Base-by-base conservation (phyloP, 192 early-diverging fungal genomes). In the Phycomyces blakesleeanus region DNA sequence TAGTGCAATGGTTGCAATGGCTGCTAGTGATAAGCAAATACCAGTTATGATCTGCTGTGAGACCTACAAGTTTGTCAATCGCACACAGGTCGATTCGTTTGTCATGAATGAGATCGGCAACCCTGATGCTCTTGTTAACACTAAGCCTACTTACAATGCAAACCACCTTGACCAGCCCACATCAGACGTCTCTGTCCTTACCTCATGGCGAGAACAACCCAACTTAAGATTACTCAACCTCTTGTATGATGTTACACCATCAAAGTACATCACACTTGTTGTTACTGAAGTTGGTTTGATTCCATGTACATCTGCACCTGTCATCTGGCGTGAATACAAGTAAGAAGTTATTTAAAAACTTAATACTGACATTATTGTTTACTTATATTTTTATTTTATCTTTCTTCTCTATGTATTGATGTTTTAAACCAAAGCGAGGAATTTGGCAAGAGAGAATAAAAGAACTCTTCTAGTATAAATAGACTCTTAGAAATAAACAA, bases 41-140 rank as follows among this genome's bases (percentile, higher is more conserved):
- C 96, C 96, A 5, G 94, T 99, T 24, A 95, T 99, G 75, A 92
- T 93, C 3, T 82, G 89, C 54, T 94, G 94, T 71, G 96, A 97
- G 75, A 92, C 89, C 3, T 97, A 95, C 78, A 99, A 99, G 80
- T 98, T 99, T 65, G 87, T 86, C 59, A 92, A 96, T 47, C 80
- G 85, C 12, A 89, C 93, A 25, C 91, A 95, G 73, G 76, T 99
- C 20, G 97, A 99, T 76, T 93, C 95, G 15, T 90, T 97, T 65
- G 96, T 96, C 3, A 87, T 85, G 91, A 99, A 99, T 75, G 97
- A 99, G 73, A 85, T 96, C 61, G 94, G 82, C 16, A 83, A 93
- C 70, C 90, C 94, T 1, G 91, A 96, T 62, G 89, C 90, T 61
- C 73, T 97, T 15, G 89, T 93, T 26, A 81, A 82, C 44, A 76